Percentiles rank a stretch among this genome's conserved stretches.
These are phyloP conservation scores for Kluyveromyces lactis DNA, from an alignment of 805 yeast species.

Conservation along the genomic window DNA sequence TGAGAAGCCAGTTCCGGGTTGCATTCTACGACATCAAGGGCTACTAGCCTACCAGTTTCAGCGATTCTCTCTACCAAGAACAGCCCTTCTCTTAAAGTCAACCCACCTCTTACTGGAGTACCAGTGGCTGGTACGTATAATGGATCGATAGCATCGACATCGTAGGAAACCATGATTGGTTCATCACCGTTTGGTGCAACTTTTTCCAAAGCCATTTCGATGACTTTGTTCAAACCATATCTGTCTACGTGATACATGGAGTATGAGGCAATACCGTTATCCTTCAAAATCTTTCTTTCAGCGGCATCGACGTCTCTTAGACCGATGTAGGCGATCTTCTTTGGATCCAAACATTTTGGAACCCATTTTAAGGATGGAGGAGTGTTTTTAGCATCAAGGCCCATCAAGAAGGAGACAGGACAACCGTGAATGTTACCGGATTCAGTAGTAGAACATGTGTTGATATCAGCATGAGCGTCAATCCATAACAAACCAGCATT, in stretches of 20 bases:
- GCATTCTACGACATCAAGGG: constrained; percentile 88
- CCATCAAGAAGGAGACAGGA: constrained; percentile 87
- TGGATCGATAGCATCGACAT: constrained; percentile 96
- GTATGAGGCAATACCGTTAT: constrained; percentile 70
- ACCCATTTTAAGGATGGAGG: constrained; percentile 77
- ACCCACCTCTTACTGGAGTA: constrained; percentile 94
- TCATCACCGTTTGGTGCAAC: constrained; percentile 62
- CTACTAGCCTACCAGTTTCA: constrained; percentile 77
- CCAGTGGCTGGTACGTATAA: constrained; percentile 94
- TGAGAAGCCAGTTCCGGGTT: constrained; percentile 82
- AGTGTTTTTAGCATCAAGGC: constrained; percentile 56
- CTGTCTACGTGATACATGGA: constrained; percentile 96
- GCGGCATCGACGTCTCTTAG: constrained; percentile 86
- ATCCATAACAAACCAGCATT: constrained; percentile 91
- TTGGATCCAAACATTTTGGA: constrained; percentile 53
- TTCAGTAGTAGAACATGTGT: constrained; percentile 73
- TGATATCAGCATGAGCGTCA: constrained; percentile 97
- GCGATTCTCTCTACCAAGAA: constrained; percentile 89
- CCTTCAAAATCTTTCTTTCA: constrained; percentile 66
- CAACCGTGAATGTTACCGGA: constrained; percentile 96
- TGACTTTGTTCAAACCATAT: constrained; percentile 84
- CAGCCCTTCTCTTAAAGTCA: constrained; percentile 89
- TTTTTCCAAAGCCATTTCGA: constrained; percentile 79
- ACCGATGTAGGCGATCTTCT: constrained; percentile 84
- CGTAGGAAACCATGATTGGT: constrained; percentile 88